Base-by-base conservation (phyloP, 441 rosid genomes). In the Adansonia rubrostipa region DNA sequence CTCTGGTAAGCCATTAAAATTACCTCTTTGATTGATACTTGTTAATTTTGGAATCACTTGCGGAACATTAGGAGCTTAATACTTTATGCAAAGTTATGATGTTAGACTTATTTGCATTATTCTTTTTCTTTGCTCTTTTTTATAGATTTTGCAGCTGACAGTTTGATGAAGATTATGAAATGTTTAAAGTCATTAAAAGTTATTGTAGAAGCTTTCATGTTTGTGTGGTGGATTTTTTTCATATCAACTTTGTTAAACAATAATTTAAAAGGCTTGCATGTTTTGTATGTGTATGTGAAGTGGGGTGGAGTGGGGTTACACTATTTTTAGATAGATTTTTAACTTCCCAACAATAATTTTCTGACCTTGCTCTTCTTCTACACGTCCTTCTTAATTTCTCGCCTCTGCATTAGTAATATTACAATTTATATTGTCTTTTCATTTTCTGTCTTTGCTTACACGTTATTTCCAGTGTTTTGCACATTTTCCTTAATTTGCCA, bases 401-500 rank as follows among this genome's bases (percentile, higher is more conserved):
- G 2, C 20, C 10, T 22, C 2, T 74, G 66, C 20, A 3, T 54
- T 36, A 9, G 40, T 11, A 47, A 61, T 28, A 47, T 8, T 7
- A 71, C 28, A 28, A 47, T 53, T 50, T 63, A 33, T 28, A n/a
- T 53, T 7, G 48, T 11, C 42, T 36, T 64, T 76, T 81, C 79
- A 54, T 64, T 80, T 28, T 78, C 42, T 74, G 13, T 63, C 58
- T 68, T 80, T 57, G 53, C 78, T 45, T 60, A 58, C 66, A 67
- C 78, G 80, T 48, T 78, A 54, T 84, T 80, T 66, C 80, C 93
- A 98, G 99, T 87, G 60, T 95, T 69, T 79, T 97, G 92, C 99
- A 97, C 85, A 82, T 97, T 82, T 76, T 87, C 85, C 83, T 97
- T 86, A 95, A 95, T 83, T 95, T 97, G 83, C 99, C 99, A 50